These are phyloP conservation scores for Penicillium cataractarum DNA, from an alignment of 495 filamentous ascomycete species.

Conservation along the genomic window DNA sequence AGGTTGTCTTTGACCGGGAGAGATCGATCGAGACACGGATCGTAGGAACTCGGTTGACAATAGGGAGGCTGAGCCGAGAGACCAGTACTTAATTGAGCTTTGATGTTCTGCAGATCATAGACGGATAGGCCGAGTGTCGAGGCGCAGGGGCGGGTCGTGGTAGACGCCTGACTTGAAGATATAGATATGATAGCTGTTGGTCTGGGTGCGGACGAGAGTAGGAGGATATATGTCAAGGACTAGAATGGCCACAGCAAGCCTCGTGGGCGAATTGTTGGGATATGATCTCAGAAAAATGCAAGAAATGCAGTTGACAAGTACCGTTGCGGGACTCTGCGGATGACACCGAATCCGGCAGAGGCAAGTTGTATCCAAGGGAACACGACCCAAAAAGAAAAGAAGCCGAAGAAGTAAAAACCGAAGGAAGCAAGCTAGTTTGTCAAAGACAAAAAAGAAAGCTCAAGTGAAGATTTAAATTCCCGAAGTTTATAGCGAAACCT, in stretches of 20 bases:
- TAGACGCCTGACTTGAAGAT: slow-evolving; percentile 18
- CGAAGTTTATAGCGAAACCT: background rate
- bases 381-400: slow-evolving; percentile 21
- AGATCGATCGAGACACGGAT: background rate
- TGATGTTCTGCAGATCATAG: slow-evolving; percentile 20
- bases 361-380: slow-evolving; percentile 17
- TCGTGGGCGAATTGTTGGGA: slow-evolving; percentile 18
- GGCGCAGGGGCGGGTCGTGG: slow-evolving; percentile 17
- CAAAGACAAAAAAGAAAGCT: background rate
- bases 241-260: background rate
- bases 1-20: background rate
- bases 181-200: background rate
- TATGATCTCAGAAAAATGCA: slow-evolving; percentile 22
- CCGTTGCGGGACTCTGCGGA: slow-evolving; percentile 25
- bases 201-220: background rate
- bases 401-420: slow-evolving; percentile 8
- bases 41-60: background rate
- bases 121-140: slow-evolving; percentile 3
- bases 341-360: slow-evolving; percentile 31
- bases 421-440: background rate
- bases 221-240: slow-evolving; percentile 2
- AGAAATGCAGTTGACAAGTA: slow-evolving; percentile 20
- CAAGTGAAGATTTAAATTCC: background rate
- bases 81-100: slow-evolving; percentile 7
- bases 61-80: background rate